Base-by-base conservation (phyloP, 192 early-diverging fungal genomes). In the Chytriomyces hyalinus region DNA sequence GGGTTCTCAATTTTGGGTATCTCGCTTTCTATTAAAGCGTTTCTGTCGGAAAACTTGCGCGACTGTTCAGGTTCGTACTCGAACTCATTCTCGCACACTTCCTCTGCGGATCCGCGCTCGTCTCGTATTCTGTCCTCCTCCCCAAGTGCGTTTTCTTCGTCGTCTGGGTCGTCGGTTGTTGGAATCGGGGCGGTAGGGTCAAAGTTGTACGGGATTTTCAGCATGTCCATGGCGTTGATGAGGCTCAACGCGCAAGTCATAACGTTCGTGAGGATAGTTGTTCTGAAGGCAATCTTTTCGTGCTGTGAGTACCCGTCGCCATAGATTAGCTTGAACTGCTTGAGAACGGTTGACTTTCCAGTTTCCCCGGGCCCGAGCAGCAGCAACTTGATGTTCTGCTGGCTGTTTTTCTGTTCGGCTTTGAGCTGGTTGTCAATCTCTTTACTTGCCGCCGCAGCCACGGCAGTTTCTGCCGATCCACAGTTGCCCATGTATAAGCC, bases 1-100 rank as follows among this genome's bases (percentile, higher is more conserved):
- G 73, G 73, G 49, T 75, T 90, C 79, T 97, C 96, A 53, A 97
- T 94, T 80, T 96, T 94, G 10, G 93, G 94, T 71, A 93, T 87
- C 73, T 91, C 89, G 85, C 44, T 76, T 80, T 85, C 84, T 24
- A 22, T 57, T 57, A 57, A 57, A 13, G 53, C 53, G 53, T 57
- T 57, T 20, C 53, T 13, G 53, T 57, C 53, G 13, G 53, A 57
- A 20, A 57, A 57, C 53, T 57, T 57, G 53, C 53, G 53, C 68
- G 26, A 70, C 45, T 22, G 26, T 44, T 73, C 71, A 15, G 26
- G 53, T 26, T 66, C 73, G 47, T 65, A 28, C 24, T 64, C 49
- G 51, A 62, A 62, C 15, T 17, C n/a, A 24, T 68, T 44, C 13
- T 43, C 67, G 48, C 43, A 36, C 13, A 64, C 62, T 20, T 65